Conservation (phyloP, 164 flowering plant genomes). For the Magnolia kwangsiensis region DNA sequence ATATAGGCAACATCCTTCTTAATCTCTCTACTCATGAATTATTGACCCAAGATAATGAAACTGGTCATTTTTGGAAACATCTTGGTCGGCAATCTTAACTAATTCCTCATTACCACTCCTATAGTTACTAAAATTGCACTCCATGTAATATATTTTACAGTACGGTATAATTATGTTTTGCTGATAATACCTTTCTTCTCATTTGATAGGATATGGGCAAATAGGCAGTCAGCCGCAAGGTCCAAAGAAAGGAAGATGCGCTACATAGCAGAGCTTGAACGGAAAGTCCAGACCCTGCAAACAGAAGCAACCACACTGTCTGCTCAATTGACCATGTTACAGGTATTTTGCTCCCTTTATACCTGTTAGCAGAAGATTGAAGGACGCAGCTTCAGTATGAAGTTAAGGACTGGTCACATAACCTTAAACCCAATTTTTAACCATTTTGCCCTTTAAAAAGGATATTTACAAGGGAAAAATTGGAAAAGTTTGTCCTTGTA, state of each 20-base stretch:
- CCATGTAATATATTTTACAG: too few relatives aligned
- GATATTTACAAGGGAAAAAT: too few relatives aligned
- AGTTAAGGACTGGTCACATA: background rate
- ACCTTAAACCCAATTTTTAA: too few relatives aligned
- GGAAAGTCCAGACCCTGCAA: constrained; percentile 88
- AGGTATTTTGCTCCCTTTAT: constrained; percentile 38
- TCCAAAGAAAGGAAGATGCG: constrained; percentile 97
- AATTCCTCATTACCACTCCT: too few relatives aligned
- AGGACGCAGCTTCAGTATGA: background rate
- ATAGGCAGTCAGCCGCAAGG: constrained; percentile 97
- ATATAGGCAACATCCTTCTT: too few relatives aligned
- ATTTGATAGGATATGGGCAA: constrained; percentile 80
- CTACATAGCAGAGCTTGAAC: constrained; percentile 90
- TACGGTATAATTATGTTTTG: background rate
- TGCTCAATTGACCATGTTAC: constrained; percentile 82
- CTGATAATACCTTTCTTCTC: background rate
- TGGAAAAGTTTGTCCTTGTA: background rate
- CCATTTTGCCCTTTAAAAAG: too few relatives aligned
- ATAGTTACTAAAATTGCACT: too few relatives aligned
- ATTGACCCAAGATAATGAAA: too few relatives aligned
- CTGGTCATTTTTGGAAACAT: too few relatives aligned
- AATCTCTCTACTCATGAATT: too few relatives aligned
- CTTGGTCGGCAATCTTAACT: too few relatives aligned
- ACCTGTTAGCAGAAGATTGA: background rate
- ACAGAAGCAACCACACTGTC: constrained; percentile 87